Conservation (phyloP, 805 yeast species). For the Yueomyces sp. region DNA sequence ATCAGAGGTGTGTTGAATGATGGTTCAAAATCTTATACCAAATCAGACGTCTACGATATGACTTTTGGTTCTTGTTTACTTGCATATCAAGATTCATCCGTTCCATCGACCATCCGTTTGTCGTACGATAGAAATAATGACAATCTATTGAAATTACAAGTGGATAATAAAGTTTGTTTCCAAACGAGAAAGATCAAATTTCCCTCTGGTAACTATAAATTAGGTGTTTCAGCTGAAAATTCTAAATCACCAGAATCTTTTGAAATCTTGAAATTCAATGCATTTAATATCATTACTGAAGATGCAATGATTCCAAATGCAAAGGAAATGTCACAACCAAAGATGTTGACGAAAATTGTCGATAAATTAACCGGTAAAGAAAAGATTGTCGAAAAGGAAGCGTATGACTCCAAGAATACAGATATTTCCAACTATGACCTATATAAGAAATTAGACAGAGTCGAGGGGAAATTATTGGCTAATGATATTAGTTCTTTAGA, state of each 20-base stretch:
- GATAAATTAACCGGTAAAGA: constrained; percentile 24
- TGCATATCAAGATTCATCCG: constrained; percentile 51
- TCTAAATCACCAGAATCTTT: constrained; percentile 38
- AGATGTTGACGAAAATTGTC: constrained; percentile 30
- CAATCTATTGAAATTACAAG: constrained; percentile 44
- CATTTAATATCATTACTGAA: constrained; percentile 37
- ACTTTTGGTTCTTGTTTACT: constrained; percentile 43
- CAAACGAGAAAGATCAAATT: constrained; percentile 44
- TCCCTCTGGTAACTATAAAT: constrained; percentile 25
- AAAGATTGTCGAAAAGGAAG: constrained; percentile 18
- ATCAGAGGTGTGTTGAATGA: constrained; percentile 49
- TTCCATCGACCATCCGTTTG: constrained; percentile 54
- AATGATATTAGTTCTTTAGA: constrained; percentile 20
- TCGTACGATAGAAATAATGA: constrained; percentile 34
- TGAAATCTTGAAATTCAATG: constrained; percentile 48
- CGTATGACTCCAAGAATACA: constrained; percentile 11
- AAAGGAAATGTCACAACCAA: constrained; percentile 31
- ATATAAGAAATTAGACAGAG: constrained; percentile 18
- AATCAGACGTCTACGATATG: constrained; percentile 16
- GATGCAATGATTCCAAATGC: constrained; percentile 50
- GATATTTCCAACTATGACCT: constrained; percentile 13
- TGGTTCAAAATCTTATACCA: constrained; percentile 28
- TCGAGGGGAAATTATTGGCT: constrained; percentile 24
- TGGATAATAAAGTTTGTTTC: constrained; percentile 60
- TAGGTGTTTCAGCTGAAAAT: constrained; percentile 44